phyloP scores from a whole-genome alignment of 1,284 basidiomycete genomes.

The Cryptococcus sp. region DNA sequence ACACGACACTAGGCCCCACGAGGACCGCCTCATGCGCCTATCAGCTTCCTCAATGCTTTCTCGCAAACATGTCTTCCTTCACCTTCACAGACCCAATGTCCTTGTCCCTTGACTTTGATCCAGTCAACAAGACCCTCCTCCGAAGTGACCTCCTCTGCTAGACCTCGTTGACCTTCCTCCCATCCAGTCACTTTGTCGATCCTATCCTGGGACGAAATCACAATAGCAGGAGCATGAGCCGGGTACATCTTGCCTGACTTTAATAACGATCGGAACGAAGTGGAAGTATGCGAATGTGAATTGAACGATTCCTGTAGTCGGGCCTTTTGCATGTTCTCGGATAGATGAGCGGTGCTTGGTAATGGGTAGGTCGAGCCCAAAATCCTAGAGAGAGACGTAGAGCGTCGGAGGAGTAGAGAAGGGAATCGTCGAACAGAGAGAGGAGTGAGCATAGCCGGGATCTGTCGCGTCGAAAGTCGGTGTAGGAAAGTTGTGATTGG shows the following conservation, averaged over 20 bases:
- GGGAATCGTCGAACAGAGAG: slow-evolving; percentile 31
- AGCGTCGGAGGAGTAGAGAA: slow-evolving; percentile 31
- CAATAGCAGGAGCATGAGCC: slow-evolving; percentile 24
- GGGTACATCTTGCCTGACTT: slow-evolving; percentile 30
- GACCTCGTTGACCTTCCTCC: slow-evolving; percentile 35
- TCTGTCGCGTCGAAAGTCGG: slow-evolving; percentile 26
- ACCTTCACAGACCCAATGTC: slow-evolving; percentile 31
- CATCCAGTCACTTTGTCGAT: slow-evolving; percentile 33
- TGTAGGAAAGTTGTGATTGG: slow-evolving; percentile 22
- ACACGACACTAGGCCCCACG: neutral
- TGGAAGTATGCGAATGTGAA: slow-evolving; percentile 33
- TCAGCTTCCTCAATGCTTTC: slow-evolving; percentile 16
- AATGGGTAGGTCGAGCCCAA: slow-evolving; percentile 31
- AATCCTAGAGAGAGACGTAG: slow-evolving; percentile 31
- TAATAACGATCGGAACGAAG: slow-evolving; percentile 29
- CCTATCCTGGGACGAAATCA: slow-evolving; percentile 23
- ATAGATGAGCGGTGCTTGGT: slow-evolving; percentile 27
- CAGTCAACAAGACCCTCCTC: slow-evolving; percentile 34
- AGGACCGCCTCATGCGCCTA: slow-evolving; percentile 3
- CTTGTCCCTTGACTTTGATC: slow-evolving; percentile 29
- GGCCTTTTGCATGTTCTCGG: slow-evolving; percentile 33
- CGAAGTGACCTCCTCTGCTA: slow-evolving; percentile 38
- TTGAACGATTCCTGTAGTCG: slow-evolving; percentile 38
- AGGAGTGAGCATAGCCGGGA: slow-evolving; percentile 33
- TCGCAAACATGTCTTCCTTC: slow-evolving; percentile 20